Conservation (phyloP, 208 protist species). For the Tritrichomonas musculus region DNA sequence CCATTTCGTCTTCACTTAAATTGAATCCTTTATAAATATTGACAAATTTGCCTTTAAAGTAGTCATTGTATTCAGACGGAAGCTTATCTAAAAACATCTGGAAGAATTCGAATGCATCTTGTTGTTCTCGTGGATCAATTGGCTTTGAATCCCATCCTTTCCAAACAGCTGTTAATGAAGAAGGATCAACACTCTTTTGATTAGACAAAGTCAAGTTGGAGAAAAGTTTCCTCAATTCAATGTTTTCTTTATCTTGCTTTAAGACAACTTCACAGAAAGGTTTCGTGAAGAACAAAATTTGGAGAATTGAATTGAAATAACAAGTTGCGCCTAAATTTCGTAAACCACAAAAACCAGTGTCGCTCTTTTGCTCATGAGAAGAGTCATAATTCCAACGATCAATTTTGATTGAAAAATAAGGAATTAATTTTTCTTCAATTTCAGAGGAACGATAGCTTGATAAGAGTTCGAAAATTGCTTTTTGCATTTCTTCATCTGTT, state of each 20-base stretch:
- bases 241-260: too few relatives aligned
- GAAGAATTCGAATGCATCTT: slow-evolving; percentile 5
- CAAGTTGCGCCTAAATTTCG: slow-evolving; percentile 6
- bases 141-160: not conserved
- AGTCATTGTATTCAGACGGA: too few relatives aligned
- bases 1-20: too few relatives aligned
- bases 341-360: not conserved
- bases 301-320: not conserved
- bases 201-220: not conserved
- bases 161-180: not conserved
- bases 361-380: too few relatives aligned
- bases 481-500: too few relatives aligned
- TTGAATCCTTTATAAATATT: too few relatives aligned
- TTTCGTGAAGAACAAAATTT: not conserved
- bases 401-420: too few relatives aligned
- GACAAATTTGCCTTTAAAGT: too few relatives aligned
- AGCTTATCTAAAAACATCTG: not conserved
- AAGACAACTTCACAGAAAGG: not conserved
- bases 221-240: not conserved
- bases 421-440: too few relatives aligned
- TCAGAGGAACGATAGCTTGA: too few relatives aligned
- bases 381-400: too few relatives aligned
- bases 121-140: not conserved
- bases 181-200: not conserved
- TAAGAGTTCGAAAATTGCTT: too few relatives aligned